phyloP scores from a whole-genome alignment of 2,329 filamentous ascomycete genomes.

The Mycocentrospora acerina region DNA sequence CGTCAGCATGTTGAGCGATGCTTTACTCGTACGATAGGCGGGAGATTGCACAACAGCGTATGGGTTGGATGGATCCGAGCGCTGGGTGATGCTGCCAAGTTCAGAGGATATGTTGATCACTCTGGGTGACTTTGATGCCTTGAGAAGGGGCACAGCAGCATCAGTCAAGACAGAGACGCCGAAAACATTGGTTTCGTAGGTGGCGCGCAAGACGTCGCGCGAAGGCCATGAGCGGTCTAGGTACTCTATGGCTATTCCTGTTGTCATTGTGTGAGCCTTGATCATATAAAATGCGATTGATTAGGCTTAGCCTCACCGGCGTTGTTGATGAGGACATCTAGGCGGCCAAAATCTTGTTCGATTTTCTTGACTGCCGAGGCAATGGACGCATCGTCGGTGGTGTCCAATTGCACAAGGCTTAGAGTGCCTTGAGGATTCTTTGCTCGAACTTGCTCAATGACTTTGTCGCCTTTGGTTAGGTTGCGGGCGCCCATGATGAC shows the following conservation, averaged over 20 bases:
- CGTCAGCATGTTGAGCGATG: conserved; percentile 41
- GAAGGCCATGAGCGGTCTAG: conserved; percentile 7
- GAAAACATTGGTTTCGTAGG: conserved; percentile 43
- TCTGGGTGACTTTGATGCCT: conserved; percentile 27
- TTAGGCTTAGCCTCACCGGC: no score
- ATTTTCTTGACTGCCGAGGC: conserved; percentile 35
- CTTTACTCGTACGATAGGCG: conserved; percentile 40
- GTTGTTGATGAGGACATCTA: conserved; percentile 87
- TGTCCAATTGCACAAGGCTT: conserved; percentile 39
- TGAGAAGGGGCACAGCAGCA: conserved; percentile 37
- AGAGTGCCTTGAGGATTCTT: conserved; percentile 33
- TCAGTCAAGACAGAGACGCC: conserved; percentile 37
- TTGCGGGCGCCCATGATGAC: conserved; percentile 40
- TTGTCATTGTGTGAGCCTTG: no score
- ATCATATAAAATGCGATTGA: no score
- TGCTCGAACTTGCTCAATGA: conserved; percentile 30
- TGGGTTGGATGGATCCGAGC: conserved; percentile 11
- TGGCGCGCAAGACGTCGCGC: conserved; percentile 20
- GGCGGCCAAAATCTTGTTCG: conserved; percentile 33
- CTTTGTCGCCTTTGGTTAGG: conserved; percentile 32
- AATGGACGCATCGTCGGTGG: conserved; percentile 38
- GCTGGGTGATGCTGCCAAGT: conserved; percentile 34
- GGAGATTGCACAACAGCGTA: conserved; percentile 8
- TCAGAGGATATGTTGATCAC: conserved; percentile 41
- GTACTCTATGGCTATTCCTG: conserved; percentile 51